Evolutionary conservation across 192 early-diverging fungal genomes (phyloP), one percentile per base, ranked within the genome.

Genomic region (Coemansia sp.): DNA sequence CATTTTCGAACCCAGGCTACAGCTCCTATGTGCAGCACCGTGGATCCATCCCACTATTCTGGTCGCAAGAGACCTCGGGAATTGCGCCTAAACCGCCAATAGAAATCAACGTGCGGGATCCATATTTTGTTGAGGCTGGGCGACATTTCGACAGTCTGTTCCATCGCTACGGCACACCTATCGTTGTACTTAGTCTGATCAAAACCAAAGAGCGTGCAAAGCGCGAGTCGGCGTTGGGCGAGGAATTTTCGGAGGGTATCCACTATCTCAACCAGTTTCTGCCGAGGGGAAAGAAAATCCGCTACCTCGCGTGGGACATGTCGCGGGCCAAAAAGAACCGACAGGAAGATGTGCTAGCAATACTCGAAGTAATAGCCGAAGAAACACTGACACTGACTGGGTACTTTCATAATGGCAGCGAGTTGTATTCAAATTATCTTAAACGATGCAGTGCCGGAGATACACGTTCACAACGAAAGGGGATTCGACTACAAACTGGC

Each of bases 221-320:
- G 27, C 87, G 97, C 53, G 97, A 99, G 61, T 92, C 93, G 0
- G 86, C 89, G 19, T 72, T 99, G 9, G 84, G 93, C 23, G 88
- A 91, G 51, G 94, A 98, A 63, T 96, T 95, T 72, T 76, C 89
- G 1, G 88, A 91, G 42, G 83, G 89, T 5, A 84, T 98, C 25
- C 72, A 81, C 4, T 98, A 98, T 67, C 75, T 99, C 58, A 96
- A 95, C 70, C 93, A 96, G 73, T 93, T 93, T 58, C 67, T 99
- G 55, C 93, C 93, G 0, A 74, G 84, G 2, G 88, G 89, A 19
- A 86, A 89, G 10, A 88, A 88, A 67, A 92, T 98, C 53, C 78
- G 87, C 60, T 97, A 99, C 72, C 87, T 95, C 66, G 92, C 92
- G 4, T 97, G 95, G 94, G 97, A 99, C 76, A 99, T 99, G 97